Conservation (phyloP, 2,329 filamentous ascomycete genomes). For the Fusarium drepaniforme region DNA sequence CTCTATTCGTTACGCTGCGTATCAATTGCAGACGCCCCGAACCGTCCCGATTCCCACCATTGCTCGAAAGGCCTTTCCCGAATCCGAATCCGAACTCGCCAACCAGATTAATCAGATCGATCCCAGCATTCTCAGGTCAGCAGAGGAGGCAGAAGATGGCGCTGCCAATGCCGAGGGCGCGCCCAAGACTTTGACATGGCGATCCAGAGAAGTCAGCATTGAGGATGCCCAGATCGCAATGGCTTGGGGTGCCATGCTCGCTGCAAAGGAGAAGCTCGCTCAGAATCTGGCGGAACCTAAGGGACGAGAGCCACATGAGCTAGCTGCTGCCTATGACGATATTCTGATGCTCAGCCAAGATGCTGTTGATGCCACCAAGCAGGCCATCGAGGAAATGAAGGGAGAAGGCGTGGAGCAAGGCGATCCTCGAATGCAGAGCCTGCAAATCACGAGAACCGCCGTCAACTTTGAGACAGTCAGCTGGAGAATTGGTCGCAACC, state of each 20-base stretch:
- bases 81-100: slow-evolving; percentile 71
- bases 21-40: slow-evolving; percentile 88
- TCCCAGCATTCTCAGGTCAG: slow-evolving; percentile 72
- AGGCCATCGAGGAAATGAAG: slow-evolving; percentile 89
- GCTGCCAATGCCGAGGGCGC: slow-evolving; percentile 65
- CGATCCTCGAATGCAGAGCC: slow-evolving; percentile 88
- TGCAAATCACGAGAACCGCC: slow-evolving; percentile 92
- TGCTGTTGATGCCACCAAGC: slow-evolving; percentile 91
- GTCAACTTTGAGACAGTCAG: slow-evolving; percentile 95
- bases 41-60: slow-evolving; percentile 86
- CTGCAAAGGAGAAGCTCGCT: slow-evolving; percentile 62
- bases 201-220: slow-evolving; percentile 85
- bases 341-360: slow-evolving; percentile 93
- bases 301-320: slow-evolving; percentile 69
- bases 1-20: slow-evolving; percentile 93
- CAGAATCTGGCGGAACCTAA: slow-evolving; percentile 59
- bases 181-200: slow-evolving; percentile 86
- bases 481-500: slow-evolving; percentile 94
- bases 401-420: slow-evolving; percentile 86
- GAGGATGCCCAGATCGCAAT: slow-evolving; percentile 94
- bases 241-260: slow-evolving; percentile 78
- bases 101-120: slow-evolving; percentile 78
- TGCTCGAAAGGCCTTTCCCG: slow-evolving; percentile 82
- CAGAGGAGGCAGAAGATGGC: slow-evolving; percentile 61
- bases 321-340: slow-evolving; percentile 89